phyloP scores from a whole-genome alignment of 2,329 filamentous ascomycete species.

The Alternaria triticina region DNA sequence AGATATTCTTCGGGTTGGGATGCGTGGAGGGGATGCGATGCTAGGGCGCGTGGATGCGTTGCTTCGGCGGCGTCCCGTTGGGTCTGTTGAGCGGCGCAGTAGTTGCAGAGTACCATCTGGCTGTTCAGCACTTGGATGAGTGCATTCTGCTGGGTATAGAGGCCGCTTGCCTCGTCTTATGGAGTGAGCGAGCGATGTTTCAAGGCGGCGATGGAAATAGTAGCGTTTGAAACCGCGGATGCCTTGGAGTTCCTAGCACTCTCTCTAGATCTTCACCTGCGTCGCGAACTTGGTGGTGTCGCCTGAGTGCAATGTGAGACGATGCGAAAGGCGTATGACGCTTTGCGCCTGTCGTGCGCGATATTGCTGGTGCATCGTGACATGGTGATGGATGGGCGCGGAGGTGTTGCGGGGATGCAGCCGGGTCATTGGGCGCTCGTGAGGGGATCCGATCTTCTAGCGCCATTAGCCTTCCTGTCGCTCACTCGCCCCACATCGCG shows the following conservation, averaged over 20 bases:
- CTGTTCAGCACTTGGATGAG: not conserved
- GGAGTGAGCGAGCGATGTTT: not conserved
- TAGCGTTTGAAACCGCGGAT: conserved; percentile 5
- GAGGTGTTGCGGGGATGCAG: conserved; percentile 10
- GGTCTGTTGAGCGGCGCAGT: conserved; percentile 5
- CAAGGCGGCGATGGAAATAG: conserved; percentile 7
- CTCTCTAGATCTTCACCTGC: not conserved
- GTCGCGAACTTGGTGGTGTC: not conserved
- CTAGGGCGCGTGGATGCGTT: not conserved
- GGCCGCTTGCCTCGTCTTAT: not conserved
- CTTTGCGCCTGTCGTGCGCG: not conserved
- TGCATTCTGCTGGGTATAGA: not conserved
- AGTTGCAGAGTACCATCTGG: conserved; percentile 13
- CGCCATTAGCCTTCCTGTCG: not conserved
- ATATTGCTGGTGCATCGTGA: not conserved
- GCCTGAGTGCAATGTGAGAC: not conserved
- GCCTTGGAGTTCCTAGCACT: conserved; percentile 1
- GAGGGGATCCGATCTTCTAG: conserved; percentile 18
- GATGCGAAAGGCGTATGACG: not conserved
- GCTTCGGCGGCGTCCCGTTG: not conserved
- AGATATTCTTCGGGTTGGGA: not conserved
- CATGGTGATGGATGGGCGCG: not conserved
- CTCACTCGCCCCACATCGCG: conserved; percentile 3
- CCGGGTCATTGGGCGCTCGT: conserved; percentile 4
- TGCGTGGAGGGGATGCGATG: not conserved